A percentile compares a stretch with the other conserved stretches of the same genome.
phyloP scores from a whole-genome alignment of 805 yeast species.

The Cyberlindnera euphorbiae region DNA sequence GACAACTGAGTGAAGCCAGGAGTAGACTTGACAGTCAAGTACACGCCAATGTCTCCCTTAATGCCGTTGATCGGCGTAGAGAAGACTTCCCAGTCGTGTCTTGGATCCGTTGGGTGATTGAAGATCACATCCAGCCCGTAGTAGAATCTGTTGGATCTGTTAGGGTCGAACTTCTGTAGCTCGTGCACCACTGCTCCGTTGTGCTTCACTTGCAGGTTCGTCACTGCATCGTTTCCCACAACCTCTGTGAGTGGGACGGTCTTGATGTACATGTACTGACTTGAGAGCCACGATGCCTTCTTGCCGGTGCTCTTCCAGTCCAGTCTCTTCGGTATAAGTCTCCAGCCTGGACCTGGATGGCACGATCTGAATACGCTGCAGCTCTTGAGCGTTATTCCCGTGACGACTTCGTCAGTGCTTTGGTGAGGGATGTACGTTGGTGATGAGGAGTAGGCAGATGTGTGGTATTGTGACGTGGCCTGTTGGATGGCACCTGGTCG shows the following conservation, averaged over 20 bases:
- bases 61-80: constrained; percentile 7
- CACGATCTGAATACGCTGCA: constrained; percentile 4
- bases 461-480: too few relatives aligned
- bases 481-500: background rate
- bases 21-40: constrained; percentile 22
- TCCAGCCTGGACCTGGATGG: constrained; percentile 8
- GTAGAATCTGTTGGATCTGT: constrained; percentile 12
- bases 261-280: constrained; percentile 16
- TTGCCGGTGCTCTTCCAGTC: constrained; percentile 12
- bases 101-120: constrained; percentile 71
- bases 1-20: constrained; percentile 2
- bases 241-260: constrained; percentile 6
- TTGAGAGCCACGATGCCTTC: constrained; percentile 7
- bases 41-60: constrained; percentile 17
- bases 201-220: constrained; percentile 2
- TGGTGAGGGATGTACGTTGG: constrained; percentile 5
- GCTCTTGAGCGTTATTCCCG: constrained; percentile 5
- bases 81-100: constrained; percentile 57
- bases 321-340: constrained; percentile 8
- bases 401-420: constrained; percentile 8
- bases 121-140: constrained; percentile 55
- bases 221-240: constrained; percentile 4
- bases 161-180: constrained; percentile 35
- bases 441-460: too few relatives aligned
- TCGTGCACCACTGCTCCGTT: constrained; percentile 33